Percentiles rank a stretch among this genome's conserved stretches.
These are phyloP conservation scores for Claviceps humidiphila DNA, from an alignment of 2,329 filamentous ascomycete genomes.

Conservation along the genomic window DNA sequence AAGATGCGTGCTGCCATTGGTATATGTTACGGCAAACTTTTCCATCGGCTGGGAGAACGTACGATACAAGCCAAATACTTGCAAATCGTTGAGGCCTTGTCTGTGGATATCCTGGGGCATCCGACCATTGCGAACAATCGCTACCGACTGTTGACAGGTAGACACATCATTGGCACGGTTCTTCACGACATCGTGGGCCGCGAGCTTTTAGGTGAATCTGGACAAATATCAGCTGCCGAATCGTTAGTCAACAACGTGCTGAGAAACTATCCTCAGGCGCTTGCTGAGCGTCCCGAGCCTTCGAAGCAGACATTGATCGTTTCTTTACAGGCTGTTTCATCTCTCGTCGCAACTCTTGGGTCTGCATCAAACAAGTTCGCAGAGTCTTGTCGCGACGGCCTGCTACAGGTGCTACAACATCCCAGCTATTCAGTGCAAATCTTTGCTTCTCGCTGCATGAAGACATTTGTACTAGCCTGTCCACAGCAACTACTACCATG, in stretches of 20 bases:
- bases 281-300: constrained; percentile 79
- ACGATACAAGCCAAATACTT: constrained; percentile 74
- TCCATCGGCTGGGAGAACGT: constrained; percentile 66
- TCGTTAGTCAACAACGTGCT: constrained; percentile 75
- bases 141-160: constrained; percentile 72
- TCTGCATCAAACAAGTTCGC: constrained; percentile 69
- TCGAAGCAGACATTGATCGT: constrained; percentile 74
- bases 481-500: constrained; percentile 85
- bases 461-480: constrained; percentile 76
- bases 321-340: constrained; percentile 64
- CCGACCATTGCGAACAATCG: constrained; percentile 67
- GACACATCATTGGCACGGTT: constrained; percentile 72
- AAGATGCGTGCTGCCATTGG: constrained; percentile 70
- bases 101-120: constrained; percentile 67
- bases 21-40: constrained; percentile 71
- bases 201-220: constrained; percentile 76
- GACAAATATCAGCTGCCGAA: constrained; percentile 71
- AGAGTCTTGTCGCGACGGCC: constrained; percentile 71
- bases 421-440: constrained; percentile 95
- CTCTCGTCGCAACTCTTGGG: constrained; percentile 66
- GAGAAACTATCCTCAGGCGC: constrained; percentile 84
- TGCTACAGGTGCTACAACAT: constrained; percentile 84
- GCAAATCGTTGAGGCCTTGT: constrained; percentile 67
- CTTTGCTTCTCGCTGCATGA: constrained; percentile 73
- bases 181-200: constrained; percentile 73